Evolutionary conservation across 2,329 filamentous ascomycete genomes (phyloP).

Genomic region (Microascus cirrosus): DNA sequence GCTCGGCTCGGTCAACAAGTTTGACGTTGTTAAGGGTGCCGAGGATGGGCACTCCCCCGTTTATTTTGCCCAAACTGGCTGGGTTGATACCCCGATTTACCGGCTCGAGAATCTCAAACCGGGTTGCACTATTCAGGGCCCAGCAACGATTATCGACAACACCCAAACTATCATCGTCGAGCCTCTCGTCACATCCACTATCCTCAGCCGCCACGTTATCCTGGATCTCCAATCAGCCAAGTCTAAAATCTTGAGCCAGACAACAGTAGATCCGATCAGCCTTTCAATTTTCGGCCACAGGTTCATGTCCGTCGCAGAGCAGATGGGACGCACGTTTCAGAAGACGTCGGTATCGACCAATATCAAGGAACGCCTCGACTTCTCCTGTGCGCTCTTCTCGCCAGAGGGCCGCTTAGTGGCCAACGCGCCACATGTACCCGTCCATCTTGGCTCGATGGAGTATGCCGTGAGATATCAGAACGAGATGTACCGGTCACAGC

Average conservation of each 20-base stretch:
- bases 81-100: slow-evolving; percentile 14
- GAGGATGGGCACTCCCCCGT: slow-evolving; percentile 10
- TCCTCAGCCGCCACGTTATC: slow-evolving; percentile 23
- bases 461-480: slow-evolving; percentile 62
- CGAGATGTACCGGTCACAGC: slow-evolving; percentile 47
- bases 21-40: neutral
- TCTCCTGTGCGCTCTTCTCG: slow-evolving; percentile 72
- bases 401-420: slow-evolving; percentile 61
- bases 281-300: slow-evolving; percentile 68
- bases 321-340: slow-evolving; percentile 71
- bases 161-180: slow-evolving; percentile 68
- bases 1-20: neutral
- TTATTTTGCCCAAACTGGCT: slow-evolving; percentile 13
- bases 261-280: slow-evolving; percentile 29
- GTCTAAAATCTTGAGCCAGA: neutral
- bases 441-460: slow-evolving; percentile 71
- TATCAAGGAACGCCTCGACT: slow-evolving; percentile 72
- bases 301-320: slow-evolving; percentile 78
- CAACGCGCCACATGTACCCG: slow-evolving; percentile 65
- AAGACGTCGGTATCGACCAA: slow-evolving; percentile 71
- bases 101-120: slow-evolving; percentile 7
- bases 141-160: slow-evolving; percentile 60
- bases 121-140: slow-evolving; percentile 27
- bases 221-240: slow-evolving; percentile 14
- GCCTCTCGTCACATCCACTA: slow-evolving; percentile 17